phyloP scores from a whole-genome alignment of 345 rosid genomes.

The Tarenaya hassleriana region DNA sequence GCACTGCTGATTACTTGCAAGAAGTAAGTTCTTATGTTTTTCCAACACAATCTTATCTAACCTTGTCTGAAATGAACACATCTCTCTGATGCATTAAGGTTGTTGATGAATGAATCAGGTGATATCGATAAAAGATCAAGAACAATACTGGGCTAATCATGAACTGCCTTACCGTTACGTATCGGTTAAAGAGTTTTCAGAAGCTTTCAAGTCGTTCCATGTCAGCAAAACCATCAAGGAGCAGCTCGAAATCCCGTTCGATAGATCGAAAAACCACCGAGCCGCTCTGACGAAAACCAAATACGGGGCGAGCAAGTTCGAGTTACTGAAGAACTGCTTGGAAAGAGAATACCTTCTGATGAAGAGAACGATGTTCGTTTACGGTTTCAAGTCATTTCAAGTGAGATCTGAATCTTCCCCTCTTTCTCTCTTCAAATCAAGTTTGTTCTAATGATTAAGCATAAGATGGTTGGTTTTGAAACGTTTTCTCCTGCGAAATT shows the following conservation, averaged over 20 bases:
- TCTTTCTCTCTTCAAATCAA: background rate
- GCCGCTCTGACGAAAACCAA: slow-evolving; percentile 46
- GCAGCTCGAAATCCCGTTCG: slow-evolving; percentile 46
- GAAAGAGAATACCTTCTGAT: slow-evolving; percentile 51
- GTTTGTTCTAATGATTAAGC: background rate
- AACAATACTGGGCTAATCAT: slow-evolving; percentile 50
- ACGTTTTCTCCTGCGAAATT: background rate
- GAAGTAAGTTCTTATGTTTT: slow-evolving; percentile 48
- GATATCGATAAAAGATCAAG: slow-evolving; percentile 68
- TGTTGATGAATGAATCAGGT: slow-evolving; percentile 27
- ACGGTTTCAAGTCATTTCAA: slow-evolving; percentile 43
- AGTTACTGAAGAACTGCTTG: slow-evolving; percentile 46
- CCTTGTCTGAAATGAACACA: background rate
- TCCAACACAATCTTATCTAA: background rate
- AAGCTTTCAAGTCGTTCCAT: slow-evolving; percentile 43
- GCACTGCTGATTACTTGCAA: slow-evolving; percentile 68
- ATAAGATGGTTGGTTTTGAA: no score
- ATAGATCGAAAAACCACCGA: slow-evolving; percentile 41
- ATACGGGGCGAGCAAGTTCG: slow-evolving; percentile 46
- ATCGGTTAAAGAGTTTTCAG: slow-evolving; percentile 40
- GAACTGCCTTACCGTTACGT: slow-evolving; percentile 47
- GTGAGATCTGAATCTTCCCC: slow-evolving; percentile 23
- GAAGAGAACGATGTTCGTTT: slow-evolving; percentile 54
- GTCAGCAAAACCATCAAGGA: slow-evolving; percentile 31
- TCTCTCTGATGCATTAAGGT: background rate